A percentile compares a stretch with the other conserved stretches of the same genome.
phyloP scores from a whole-genome alignment of 305 asterid genomes.

The Fraxinus sp. region DNA sequence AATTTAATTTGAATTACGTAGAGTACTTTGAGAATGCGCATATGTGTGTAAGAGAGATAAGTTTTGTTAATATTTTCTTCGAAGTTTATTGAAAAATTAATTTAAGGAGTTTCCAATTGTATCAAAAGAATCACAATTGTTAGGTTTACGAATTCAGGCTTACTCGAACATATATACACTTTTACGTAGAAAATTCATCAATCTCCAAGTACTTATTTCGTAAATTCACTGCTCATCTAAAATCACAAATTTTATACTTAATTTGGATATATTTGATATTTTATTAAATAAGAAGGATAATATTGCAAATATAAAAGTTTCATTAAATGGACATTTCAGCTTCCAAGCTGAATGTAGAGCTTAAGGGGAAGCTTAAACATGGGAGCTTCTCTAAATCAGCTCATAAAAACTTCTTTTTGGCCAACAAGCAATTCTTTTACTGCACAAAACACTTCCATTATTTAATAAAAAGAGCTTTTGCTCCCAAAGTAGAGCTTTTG shows the following conservation, averaged over 20 bases:
- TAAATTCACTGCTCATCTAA: background rate
- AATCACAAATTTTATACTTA: background rate
- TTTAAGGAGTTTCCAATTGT: background rate
- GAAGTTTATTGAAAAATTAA: background rate
- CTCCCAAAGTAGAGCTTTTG: background rate
- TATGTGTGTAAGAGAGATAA: background rate
- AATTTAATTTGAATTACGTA: background rate
- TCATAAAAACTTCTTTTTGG: background rate
- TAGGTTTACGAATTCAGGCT: background rate
- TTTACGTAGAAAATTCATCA: background rate
- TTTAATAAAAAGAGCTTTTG: background rate
- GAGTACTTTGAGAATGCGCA: background rate
- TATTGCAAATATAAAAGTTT: background rate
- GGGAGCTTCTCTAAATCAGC: background rate
- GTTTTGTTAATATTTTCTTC: background rate
- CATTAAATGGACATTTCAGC: background rate
- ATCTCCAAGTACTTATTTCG: background rate
- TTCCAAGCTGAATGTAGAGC: background rate
- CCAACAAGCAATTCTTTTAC: background rate
- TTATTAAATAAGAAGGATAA: background rate
- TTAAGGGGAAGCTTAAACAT: background rate
- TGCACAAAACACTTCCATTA: background rate
- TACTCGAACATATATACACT: background rate
- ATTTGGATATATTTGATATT: background rate
- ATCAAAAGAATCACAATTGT: background rate